These are phyloP conservation scores for Cercospora brassicicola DNA, from an alignment of 2,329 filamentous ascomycete species.

Conservation along the genomic window DNA sequence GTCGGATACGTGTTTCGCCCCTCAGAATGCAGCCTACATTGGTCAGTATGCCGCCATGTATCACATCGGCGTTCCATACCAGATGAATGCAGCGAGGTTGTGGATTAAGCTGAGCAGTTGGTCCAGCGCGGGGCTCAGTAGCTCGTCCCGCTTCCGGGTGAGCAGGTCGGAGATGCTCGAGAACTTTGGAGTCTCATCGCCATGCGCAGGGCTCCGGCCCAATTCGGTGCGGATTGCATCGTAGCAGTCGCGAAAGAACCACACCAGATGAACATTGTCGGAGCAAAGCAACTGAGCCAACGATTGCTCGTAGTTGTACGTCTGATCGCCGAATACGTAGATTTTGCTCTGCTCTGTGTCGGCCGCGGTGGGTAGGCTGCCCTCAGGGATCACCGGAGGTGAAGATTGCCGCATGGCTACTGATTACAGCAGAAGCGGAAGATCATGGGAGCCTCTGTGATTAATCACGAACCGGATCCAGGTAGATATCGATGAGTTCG, in stretches of 20 bases:
- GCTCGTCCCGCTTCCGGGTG: slow-evolving; percentile 16
- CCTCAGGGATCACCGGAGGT: too few species aligned
- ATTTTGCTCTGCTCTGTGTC: neutral
- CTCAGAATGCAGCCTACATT: too few species aligned
- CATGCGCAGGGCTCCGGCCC: slow-evolving; percentile 9
- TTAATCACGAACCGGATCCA: too few species aligned
- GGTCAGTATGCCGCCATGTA: too few species aligned
- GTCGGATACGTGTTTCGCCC: too few species aligned
- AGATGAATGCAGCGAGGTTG: too few species aligned
- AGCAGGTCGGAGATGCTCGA: slow-evolving; percentile 11
- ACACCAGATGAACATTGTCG: neutral
- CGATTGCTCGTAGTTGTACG: slow-evolving; percentile 20
- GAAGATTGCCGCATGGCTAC: too few species aligned
- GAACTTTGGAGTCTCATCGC: slow-evolving; percentile 13
- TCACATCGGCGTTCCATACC: neutral
- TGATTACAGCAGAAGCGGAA: too few species aligned
- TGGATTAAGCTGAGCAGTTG: slow-evolving; percentile 22
- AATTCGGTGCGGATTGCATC: slow-evolving; percentile 11
- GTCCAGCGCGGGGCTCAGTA: slow-evolving; percentile 21
- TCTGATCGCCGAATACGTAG: slow-evolving; percentile 29
- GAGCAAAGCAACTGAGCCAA: slow-evolving; percentile 15
- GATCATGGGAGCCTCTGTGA: too few species aligned
- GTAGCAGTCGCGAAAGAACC: too few species aligned
- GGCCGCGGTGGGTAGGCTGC: too few species aligned
- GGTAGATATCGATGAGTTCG: too few species aligned